A percentile compares a stretch with the other conserved stretches of the same genome.
Evolutionary conservation across 768 basidiomycete genomes (phyloP).

Genomic region (Hortiboletus campestris): DNA sequence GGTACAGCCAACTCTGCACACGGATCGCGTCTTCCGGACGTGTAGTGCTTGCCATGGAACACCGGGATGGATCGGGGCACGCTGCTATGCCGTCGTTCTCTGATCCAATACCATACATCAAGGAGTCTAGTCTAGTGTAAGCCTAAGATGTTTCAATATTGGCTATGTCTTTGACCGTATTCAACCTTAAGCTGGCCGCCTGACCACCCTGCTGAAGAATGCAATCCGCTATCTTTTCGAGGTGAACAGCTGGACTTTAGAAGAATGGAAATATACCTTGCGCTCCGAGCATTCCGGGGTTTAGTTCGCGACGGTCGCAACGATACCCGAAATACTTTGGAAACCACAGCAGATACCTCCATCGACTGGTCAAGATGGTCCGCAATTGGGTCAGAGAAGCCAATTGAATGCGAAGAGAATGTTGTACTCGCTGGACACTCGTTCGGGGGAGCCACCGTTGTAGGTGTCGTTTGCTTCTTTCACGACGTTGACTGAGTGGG

Average conservation of each 20-base stretch:
- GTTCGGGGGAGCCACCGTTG: conserved; percentile 56
- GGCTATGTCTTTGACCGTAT: background rate
- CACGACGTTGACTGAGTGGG: background rate
- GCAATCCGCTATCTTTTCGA: conserved; percentile 50
- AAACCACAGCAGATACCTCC: conserved; percentile 36
- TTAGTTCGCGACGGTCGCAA: conserved; percentile 42
- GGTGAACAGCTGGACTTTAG: conserved; percentile 70
- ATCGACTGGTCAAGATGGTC: conserved; percentile 46
- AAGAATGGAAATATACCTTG: conserved; percentile 63
- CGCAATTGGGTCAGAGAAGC: conserved; percentile 16
- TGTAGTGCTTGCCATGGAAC: conserved; percentile 80
- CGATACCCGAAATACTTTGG: conserved; percentile 29
- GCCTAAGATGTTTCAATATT: conserved; percentile 14
- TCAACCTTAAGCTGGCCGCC: conserved; percentile 24
- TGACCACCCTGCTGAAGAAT: conserved; percentile 12
- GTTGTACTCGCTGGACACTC: conserved; percentile 51
- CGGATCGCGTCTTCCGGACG: conserved; percentile 74
- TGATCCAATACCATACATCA: conserved; percentile 48
- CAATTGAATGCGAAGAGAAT: conserved; percentile 33
- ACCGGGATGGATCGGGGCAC: conserved; percentile 77
- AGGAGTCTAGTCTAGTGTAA: conserved; percentile 55
- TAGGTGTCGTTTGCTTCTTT: conserved; percentile 26
- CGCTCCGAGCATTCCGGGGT: conserved; percentile 55
- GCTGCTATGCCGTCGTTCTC: conserved; percentile 39
- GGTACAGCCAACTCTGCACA: conserved; percentile 61